Evolutionary conservation across 495 filamentous ascomycete genomes (phyloP).

Genomic region (Tuber melanosporum): DNA sequence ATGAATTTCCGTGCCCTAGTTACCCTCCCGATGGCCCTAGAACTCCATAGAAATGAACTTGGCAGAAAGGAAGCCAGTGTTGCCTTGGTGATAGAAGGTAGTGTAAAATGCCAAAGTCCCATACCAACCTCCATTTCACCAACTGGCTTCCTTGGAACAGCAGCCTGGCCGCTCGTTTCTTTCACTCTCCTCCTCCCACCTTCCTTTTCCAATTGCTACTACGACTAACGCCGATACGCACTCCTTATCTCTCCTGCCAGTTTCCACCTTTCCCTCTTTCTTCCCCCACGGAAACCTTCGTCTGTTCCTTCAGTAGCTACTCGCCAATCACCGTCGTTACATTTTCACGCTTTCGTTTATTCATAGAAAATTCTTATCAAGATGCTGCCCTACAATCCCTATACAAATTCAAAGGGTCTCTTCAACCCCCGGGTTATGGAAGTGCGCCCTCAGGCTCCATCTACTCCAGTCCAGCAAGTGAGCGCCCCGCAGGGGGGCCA

Average conservation of each 20-base stretch:
- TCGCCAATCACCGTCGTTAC: background rate
- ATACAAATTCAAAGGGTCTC: background rate
- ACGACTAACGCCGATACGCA: background rate
- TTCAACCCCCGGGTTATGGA: background rate
- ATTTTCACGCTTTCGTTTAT: background rate
- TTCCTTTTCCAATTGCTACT: background rate
- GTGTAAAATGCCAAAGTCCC: background rate
- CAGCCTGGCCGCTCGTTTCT: background rate
- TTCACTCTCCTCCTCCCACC: background rate
- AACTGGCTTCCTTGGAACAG: background rate
- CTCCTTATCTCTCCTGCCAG: background rate
- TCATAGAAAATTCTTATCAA: background rate
- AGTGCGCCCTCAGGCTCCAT: background rate
- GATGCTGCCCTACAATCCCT: background rate
- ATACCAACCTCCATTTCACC: background rate
- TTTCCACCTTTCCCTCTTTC: background rate
- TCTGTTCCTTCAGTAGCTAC: background rate
- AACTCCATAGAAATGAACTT: background rate
- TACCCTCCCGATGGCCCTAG: background rate
- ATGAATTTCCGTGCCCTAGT: background rate
- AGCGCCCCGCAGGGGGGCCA: background rate
- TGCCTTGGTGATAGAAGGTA: background rate
- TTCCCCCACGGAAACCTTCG: background rate
- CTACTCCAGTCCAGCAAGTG: background rate
- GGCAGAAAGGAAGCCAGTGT: background rate